phyloP scores from a whole-genome alignment of 768 basidiomycete species.

The Tricholoma furcatifolium region DNA sequence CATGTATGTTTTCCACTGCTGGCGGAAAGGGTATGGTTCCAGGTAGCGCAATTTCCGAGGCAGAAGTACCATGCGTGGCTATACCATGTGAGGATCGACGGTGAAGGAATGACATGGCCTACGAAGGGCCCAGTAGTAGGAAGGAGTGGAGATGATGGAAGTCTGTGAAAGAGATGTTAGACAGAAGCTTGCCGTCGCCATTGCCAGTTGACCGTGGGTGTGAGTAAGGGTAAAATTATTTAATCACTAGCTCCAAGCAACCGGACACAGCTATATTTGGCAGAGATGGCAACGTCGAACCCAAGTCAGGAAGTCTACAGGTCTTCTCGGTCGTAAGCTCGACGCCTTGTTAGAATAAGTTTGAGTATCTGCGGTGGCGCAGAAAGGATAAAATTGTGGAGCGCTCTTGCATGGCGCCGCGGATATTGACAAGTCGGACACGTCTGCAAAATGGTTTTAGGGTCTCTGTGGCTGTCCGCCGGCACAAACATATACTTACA shows the following conservation, averaged over 20 bases:
- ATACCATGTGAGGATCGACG: slow-evolving; percentile 15
- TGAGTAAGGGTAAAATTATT: slow-evolving; percentile 10
- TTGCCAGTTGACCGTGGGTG: background rate
- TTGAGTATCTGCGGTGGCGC: background rate
- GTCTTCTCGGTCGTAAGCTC: background rate
- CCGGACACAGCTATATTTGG: slow-evolving; percentile 15
- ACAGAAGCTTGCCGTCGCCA: background rate
- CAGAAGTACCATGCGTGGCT: background rate
- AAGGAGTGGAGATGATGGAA: slow-evolving; percentile 1
- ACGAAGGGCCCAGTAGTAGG: background rate
- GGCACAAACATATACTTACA: slow-evolving; percentile 11
- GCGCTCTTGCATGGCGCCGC: too few relatives aligned
- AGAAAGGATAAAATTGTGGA: background rate
- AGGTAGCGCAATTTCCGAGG: slow-evolving; percentile 2
- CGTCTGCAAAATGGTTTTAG: background rate
- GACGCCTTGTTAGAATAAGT: background rate
- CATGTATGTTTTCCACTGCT: slow-evolving; percentile 16
- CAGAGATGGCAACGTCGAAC: slow-evolving; percentile 15
- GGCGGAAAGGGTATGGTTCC: slow-evolving; percentile 16
- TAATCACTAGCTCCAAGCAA: slow-evolving; percentile 9
- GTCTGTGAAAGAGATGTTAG: background rate
- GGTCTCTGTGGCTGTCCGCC: slow-evolving; percentile 12
- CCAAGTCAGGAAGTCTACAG: background rate
- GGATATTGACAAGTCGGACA: too few relatives aligned
- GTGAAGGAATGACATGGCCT: slow-evolving; percentile 18